Conservation (phyloP, 768 basidiomycete species). For the Thelephora aurantiotincta region DNA sequence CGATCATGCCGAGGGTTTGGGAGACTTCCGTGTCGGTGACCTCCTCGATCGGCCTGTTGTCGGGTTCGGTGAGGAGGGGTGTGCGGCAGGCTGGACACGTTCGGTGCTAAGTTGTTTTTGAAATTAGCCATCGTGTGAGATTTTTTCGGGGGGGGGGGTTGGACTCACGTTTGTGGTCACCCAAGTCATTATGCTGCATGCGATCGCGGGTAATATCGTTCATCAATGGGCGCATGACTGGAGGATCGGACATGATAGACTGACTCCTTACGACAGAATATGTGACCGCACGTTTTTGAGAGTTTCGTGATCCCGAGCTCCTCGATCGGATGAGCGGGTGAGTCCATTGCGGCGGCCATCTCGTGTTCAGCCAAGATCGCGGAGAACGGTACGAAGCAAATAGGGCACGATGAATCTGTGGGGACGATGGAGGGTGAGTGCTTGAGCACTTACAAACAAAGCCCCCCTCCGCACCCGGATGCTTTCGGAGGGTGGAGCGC, state of each 20-base stretch:
- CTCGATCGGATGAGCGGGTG: slow-evolving; percentile 58
- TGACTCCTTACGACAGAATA: slow-evolving; percentile 78
- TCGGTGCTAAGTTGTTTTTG: slow-evolving; percentile 7
- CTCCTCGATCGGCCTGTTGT: not conserved
- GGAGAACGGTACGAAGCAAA: slow-evolving; percentile 59
- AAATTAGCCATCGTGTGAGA: not conserved
- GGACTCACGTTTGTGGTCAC: slow-evolving; percentile 37
- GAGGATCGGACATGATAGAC: slow-evolving; percentile 9
- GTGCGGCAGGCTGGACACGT: slow-evolving; percentile 16
- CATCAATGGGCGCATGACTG: slow-evolving; percentile 3
- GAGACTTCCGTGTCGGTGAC: not conserved
- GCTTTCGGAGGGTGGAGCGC: not conserved
- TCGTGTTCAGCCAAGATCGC: slow-evolving; percentile 66
- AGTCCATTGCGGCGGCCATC: slow-evolving; percentile 59
- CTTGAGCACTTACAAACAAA: no score
- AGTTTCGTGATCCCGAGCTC: slow-evolving; percentile 59
- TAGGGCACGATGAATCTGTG: slow-evolving; percentile 58
- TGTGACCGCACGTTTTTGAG: slow-evolving; percentile 28
- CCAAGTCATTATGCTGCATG: slow-evolving; percentile 48
- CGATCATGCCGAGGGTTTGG: not conserved
- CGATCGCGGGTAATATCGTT: slow-evolving; percentile 8
- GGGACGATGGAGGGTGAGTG: not conserved
- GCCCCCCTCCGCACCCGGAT: no score
- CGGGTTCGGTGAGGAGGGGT: slow-evolving; percentile 7
- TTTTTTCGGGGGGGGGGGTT: not conserved